phyloP scores from a whole-genome alignment of 495 filamentous ascomycete genomes.

The Podospora didyma region DNA sequence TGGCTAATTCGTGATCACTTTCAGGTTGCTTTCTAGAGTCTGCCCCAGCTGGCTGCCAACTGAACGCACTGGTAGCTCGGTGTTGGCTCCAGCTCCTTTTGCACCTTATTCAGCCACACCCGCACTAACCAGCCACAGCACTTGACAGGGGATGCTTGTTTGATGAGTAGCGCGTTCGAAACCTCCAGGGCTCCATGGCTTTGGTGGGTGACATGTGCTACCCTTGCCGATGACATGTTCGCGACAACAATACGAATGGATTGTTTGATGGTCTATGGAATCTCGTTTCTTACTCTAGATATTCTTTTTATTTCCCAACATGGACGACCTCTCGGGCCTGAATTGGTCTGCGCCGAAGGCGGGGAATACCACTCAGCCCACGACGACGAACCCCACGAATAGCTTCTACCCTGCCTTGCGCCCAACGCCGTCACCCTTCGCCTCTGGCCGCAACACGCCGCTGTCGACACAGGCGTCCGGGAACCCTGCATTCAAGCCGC shows the following conservation, averaged over 20 bases:
- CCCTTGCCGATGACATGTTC: background rate
- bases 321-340: slow-evolving; percentile 54
- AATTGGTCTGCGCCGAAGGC: slow-evolving; percentile 45
- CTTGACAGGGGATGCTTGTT: no score
- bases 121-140: no score
- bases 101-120: no score
- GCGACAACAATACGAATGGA: background rate
- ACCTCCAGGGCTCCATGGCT: no score
- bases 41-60: no score
- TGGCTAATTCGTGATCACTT: no score
- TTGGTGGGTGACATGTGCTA: no score
- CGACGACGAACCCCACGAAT: slow-evolving; percentile 43
- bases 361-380: slow-evolving; percentile 35
- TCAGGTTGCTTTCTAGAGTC: no score
- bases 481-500: slow-evolving; percentile 46
- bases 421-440: slow-evolving; percentile 55
- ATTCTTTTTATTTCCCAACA: slow-evolving; percentile 17
- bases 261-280: background rate
- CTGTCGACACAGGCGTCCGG: slow-evolving; percentile 53
- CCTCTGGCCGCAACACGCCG: slow-evolving; percentile 67
- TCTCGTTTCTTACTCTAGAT: background rate
- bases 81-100: no score
- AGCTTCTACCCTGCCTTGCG: slow-evolving; percentile 57
- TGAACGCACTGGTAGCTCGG: no score
- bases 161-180: no score